These are phyloP conservation scores for Clitopilus hobsonii DNA, from an alignment of 768 basidiomycete genomes.

Conservation along the genomic window DNA sequence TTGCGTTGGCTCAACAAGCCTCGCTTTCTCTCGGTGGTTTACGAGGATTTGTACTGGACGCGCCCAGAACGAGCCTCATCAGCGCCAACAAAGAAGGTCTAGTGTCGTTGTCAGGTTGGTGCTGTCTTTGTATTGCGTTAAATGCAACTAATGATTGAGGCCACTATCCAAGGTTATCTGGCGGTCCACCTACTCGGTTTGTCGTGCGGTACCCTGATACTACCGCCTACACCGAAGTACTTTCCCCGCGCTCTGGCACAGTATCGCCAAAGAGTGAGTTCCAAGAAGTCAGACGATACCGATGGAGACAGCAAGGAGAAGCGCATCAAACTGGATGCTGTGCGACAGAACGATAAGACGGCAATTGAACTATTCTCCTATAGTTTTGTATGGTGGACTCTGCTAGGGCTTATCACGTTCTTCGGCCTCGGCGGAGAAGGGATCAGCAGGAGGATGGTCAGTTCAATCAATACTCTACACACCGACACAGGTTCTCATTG, in stretches of 20 bases:
- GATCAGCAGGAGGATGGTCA: constrained; percentile 44
- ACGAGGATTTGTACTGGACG: constrained; percentile 59
- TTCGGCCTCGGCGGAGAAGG: constrained; percentile 35
- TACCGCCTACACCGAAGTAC: constrained; percentile 74
- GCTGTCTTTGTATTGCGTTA: no score
- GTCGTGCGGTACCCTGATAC: constrained; percentile 72
- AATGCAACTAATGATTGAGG: not conserved
- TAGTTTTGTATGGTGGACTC: constrained; percentile 72
- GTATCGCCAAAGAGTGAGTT: not conserved
- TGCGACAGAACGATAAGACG: constrained; percentile 67
- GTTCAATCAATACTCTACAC: constrained; percentile 6
- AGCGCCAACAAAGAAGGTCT: constrained; percentile 92
- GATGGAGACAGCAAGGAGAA: constrained; percentile 7
- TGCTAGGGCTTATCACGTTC: constrained; percentile 37
- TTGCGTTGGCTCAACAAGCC: constrained; percentile 76
- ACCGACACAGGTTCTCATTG: not conserved
- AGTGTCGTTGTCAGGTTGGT: constrained; percentile 64
- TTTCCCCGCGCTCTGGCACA: constrained; percentile 53
- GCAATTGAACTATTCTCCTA: constrained; percentile 76
- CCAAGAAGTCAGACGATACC: not conserved
- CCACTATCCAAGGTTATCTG: constrained; percentile 63
- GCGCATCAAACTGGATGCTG: constrained; percentile 18
- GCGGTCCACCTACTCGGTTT: constrained; percentile 86
- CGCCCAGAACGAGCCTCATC: constrained; percentile 58
- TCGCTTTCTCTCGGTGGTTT: constrained; percentile 52